A percentile compares a stretch with the other conserved stretches of the same genome.
phyloP scores from a whole-genome alignment of 768 basidiomycete genomes.

The Boletus fagicola region DNA sequence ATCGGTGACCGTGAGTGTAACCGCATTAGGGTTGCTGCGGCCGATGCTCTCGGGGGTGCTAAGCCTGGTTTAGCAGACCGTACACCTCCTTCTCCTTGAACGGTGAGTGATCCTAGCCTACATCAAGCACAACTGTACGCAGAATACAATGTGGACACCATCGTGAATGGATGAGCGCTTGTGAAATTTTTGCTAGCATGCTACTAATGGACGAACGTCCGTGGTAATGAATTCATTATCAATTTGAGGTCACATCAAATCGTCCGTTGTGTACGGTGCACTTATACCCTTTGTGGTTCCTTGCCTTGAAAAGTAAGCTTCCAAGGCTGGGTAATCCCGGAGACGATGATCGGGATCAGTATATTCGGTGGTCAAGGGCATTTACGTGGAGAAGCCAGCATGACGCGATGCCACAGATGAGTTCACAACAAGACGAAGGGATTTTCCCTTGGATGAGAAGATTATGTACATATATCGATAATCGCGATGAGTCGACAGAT shows the following conservation, averaged over 20 bases:
- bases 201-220: conserved; percentile 5
- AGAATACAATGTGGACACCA: background rate
- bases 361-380: background rate
- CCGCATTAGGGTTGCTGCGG: conserved; percentile 14
- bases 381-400: conserved; percentile 26
- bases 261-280: conserved; percentile 15
- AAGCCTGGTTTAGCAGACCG: conserved; percentile 5
- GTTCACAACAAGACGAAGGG: background rate
- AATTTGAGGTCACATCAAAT: conserved; percentile 3
- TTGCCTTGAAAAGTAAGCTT: conserved; percentile 10
- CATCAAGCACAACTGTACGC: background rate
- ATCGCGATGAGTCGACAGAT: conserved; percentile 14
- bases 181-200: background rate
- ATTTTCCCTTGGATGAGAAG: conserved; percentile 18
- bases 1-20: conserved; percentile 4
- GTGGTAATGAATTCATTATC: conserved; percentile 8
- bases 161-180: conserved; percentile 1
- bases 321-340: conserved; percentile 10
- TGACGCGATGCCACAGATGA: conserved; percentile 11
- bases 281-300: conserved; percentile 17
- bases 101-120: background rate
- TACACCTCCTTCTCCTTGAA: background rate
- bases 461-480: conserved; percentile 18
- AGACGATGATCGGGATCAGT: conserved; percentile 14
- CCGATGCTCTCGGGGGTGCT: conserved; percentile 18